Evolutionary conservation across 176 grass and related monocot species (phyloP).

Genomic region (Thalia dealbata): DNA sequence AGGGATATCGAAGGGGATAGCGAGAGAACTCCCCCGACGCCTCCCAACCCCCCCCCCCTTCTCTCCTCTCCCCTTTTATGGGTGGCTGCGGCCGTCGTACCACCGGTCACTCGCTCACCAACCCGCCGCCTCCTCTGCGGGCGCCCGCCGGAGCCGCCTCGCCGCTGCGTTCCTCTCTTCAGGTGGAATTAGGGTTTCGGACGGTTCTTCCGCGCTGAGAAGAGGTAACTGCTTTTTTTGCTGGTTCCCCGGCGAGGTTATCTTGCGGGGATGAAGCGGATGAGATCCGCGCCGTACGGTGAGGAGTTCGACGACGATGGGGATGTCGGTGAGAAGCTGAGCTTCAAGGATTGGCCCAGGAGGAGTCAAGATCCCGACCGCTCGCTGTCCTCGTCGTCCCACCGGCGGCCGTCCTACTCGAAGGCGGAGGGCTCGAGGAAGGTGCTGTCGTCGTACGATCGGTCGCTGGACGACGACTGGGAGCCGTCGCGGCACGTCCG

Average conservation of each 20-base stretch:
- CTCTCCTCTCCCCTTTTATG: not conserved
- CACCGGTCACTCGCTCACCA: not conserved
- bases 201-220: not conserved
- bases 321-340: not conserved
- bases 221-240: not conserved
- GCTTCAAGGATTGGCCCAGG: not conserved
- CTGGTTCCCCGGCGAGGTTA: not conserved
- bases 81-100: not conserved
- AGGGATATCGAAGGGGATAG: not conserved
- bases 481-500: conserved; percentile 8
- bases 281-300: conserved; percentile 46
- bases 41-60: conserved; percentile 25
- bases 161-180: not conserved
- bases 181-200: conserved; percentile 12
- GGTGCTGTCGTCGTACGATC: conserved; percentile 10
- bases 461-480: conserved; percentile 27
- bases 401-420: conserved; percentile 15
- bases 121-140: not conserved
- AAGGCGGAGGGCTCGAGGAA: conserved; percentile 6
- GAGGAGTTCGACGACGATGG: conserved; percentile 32
- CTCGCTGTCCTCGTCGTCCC: conserved; percentile 5
- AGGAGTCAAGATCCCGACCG: conserved; percentile 10
- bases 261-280: conserved; percentile 52
- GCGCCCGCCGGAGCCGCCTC: not conserved
- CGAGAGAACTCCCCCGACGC: not conserved